Percentiles rank a stretch among this genome's conserved stretches.
phyloP scores from a whole-genome alignment of 169 alveolate species.

The Ichthyophthirius multifiliis region DNA sequence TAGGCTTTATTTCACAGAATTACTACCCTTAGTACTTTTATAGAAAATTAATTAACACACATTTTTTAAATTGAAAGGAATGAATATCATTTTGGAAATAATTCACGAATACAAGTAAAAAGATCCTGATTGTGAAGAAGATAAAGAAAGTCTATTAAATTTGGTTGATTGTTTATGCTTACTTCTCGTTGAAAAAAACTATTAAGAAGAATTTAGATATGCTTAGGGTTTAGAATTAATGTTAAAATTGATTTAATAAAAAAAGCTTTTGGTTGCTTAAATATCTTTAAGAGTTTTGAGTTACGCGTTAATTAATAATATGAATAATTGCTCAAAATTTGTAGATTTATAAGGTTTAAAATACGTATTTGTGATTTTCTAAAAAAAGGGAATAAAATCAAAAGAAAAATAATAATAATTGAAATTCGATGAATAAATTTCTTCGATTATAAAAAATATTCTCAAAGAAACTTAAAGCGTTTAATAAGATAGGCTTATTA shows the following conservation, averaged over 20 bases:
- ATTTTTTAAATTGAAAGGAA: conserved; percentile 7
- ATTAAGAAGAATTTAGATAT: conserved; percentile 12
- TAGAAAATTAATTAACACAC: not conserved
- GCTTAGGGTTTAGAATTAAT: conserved; percentile 17
- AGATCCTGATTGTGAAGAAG: conserved; percentile 30
- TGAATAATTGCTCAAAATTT: conserved; percentile 1
- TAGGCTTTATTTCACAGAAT: conserved; percentile 19
- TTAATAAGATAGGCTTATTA: not conserved
- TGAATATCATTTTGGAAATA: not conserved
- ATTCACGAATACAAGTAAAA: conserved; percentile 1
- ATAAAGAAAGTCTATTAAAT: conserved; percentile 25
- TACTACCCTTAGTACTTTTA: not conserved
- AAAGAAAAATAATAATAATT: not conserved
- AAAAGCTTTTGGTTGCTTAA: not conserved
- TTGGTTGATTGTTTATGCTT: conserved; percentile 10
- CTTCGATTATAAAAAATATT: not conserved
- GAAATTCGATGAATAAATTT: not conserved
- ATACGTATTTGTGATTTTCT: conserved; percentile 10
- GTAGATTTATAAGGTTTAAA: conserved; percentile 15
- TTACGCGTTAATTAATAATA: conserved; percentile 10
- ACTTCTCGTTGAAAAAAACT: conserved; percentile 5
- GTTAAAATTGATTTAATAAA: conserved; percentile 21
- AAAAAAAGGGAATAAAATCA: conserved; percentile 23
- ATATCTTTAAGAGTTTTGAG: conserved; percentile 5
- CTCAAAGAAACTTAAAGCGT: not conserved